Evolutionary conservation across 176 grass and related monocot species (phyloP).

Genomic region (Musa schizocarpa): DNA sequence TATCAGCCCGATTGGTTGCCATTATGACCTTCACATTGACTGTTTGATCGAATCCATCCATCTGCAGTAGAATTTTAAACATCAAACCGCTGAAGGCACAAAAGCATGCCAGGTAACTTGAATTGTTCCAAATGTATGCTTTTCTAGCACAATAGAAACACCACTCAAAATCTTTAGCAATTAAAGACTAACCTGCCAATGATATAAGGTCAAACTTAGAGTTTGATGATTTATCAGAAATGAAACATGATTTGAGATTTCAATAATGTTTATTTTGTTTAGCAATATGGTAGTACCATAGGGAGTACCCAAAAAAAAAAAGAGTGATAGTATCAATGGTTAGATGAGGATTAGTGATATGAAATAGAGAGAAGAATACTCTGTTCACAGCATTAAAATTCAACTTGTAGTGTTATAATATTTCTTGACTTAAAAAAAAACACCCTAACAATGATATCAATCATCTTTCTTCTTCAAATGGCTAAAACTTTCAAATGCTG

Average conservation of each 20-base stretch:
- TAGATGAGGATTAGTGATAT: too few relatives aligned
- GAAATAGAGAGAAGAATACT: neutral
- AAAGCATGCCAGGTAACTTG: neutral
- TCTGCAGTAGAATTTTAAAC: slow-evolving; percentile 40
- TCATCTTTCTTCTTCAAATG: neutral
- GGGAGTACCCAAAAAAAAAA: too few relatives aligned
- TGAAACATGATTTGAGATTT: neutral
- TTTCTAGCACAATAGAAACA: neutral
- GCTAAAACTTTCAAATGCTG: too few relatives aligned
- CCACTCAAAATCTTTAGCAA: too few relatives aligned
- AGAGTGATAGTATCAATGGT: too few relatives aligned
- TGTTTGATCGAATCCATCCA: slow-evolving; percentile 99
- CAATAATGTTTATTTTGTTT: neutral
- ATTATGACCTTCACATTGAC: slow-evolving; percentile 99
- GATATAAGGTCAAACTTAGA: neutral
- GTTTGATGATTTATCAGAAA: neutral
- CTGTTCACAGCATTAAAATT: neutral
- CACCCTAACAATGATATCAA: too few relatives aligned
- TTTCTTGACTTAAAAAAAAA: neutral
- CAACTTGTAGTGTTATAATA: neutral
- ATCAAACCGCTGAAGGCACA: neutral
- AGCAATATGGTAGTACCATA: too few relatives aligned
- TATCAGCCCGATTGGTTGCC: slow-evolving; percentile 94
- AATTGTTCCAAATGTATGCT: neutral
- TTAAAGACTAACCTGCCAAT: neutral